phyloP scores from a whole-genome alignment of 208 protist genomes.

The Trypanosoma rangeli region DNA sequence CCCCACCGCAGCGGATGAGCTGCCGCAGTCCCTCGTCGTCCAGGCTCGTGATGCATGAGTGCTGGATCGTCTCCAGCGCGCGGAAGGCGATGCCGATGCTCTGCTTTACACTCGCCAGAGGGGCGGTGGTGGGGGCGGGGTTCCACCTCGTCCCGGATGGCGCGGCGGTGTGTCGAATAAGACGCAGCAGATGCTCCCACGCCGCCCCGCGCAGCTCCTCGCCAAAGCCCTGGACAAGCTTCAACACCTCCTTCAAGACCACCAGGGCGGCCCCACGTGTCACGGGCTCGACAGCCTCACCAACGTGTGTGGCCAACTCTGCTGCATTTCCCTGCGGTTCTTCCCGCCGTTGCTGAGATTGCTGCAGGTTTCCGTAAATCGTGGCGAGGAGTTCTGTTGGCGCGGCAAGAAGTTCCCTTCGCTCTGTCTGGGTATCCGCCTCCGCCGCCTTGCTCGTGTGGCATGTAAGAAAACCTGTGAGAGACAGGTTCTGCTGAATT shows the following conservation, averaged over 20 bases:
- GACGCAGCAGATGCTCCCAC: slow-evolving; percentile 49
- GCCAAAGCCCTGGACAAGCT: slow-evolving; percentile 61
- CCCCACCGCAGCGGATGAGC: slow-evolving; percentile 56
- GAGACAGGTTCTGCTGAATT: neutral
- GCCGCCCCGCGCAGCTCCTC: slow-evolving; percentile 46
- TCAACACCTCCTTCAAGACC: slow-evolving; percentile 37
- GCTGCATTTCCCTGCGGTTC: neutral
- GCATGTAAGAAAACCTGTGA: neutral
- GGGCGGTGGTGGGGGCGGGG: neutral
- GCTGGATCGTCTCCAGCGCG: slow-evolving; percentile 68
- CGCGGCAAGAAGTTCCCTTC: slow-evolving; percentile 13
- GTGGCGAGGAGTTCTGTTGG: slow-evolving; percentile 15
- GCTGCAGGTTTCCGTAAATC: slow-evolving; percentile 14
- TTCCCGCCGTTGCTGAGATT: neutral
- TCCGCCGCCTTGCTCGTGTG: neutral
- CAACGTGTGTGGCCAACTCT: neutral
- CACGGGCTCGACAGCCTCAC: neutral
- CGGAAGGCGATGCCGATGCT: slow-evolving; percentile 59
- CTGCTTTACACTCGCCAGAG: slow-evolving; percentile 13
- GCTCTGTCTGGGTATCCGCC: neutral
- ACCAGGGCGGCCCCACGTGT: slow-evolving; percentile 13
- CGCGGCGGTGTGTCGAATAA: slow-evolving; percentile 45
- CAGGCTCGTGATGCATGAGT: slow-evolving; percentile 68
- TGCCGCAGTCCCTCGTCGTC: slow-evolving; percentile 46
- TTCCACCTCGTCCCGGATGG: neutral